Evolutionary conservation across 352 stramenopile species (phyloP).

Genomic region (Globisporangium parvum): DNA sequence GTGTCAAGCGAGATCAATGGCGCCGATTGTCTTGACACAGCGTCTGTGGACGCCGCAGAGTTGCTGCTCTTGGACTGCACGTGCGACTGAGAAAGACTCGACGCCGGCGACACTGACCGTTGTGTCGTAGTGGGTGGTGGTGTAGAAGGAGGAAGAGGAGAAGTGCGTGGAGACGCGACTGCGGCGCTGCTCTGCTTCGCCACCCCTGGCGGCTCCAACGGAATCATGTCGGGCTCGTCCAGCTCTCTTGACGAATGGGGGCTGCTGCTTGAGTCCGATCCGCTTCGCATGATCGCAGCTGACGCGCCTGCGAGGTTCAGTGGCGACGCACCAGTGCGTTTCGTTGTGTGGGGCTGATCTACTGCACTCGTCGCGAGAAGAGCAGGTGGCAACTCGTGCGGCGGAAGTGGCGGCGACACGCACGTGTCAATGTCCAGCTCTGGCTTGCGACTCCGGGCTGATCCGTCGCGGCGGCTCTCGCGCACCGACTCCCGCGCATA

Average conservation of each 20-base stretch:
- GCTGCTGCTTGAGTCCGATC: not conserved
- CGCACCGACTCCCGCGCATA: constrained; percentile 4
- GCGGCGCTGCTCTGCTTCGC: not conserved
- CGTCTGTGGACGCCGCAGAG: not conserved
- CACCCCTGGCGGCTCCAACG: not conserved
- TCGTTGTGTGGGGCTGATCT: not conserved
- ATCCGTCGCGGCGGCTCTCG: constrained; percentile 3
- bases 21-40: not conserved
- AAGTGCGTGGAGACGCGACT: not conserved
- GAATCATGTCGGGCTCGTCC: not conserved
- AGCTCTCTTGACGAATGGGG: not conserved
- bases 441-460: constrained; percentile 1
- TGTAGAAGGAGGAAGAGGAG: not conserved
- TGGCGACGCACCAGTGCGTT: not conserved
- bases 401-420: not conserved
- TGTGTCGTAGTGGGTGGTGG: too few species aligned
- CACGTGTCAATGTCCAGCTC: constrained; percentile 14
- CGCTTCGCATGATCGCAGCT: constrained; percentile 12
- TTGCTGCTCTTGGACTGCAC: constrained; percentile 1
- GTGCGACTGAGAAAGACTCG: constrained; percentile 1
- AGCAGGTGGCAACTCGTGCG: not conserved
- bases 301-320: constrained; percentile 8
- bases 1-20: constrained; percentile 1
- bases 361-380: not conserved
- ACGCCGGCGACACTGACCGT: not conserved